Evolutionary conservation across 1,284 basidiomycete species (phyloP).

Genomic region (Ustilago curta): DNA sequence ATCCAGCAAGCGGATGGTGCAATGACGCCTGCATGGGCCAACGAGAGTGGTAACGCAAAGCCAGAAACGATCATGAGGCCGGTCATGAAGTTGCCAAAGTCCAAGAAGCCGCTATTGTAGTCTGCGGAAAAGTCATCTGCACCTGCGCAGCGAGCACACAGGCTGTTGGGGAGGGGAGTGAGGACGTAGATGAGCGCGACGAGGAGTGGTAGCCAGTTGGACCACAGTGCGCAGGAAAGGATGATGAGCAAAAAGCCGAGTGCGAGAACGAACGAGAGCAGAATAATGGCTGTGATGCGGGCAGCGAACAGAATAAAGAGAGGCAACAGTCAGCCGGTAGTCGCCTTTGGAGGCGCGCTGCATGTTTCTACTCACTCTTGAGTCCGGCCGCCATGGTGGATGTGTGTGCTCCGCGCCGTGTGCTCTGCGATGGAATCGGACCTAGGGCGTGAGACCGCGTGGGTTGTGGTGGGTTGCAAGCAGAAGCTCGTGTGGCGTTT

Average conservation of each 20-base stretch:
- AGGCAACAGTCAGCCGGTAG: background rate
- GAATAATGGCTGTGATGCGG: conserved; percentile 61
- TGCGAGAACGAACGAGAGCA: conserved; percentile 88
- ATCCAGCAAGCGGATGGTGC: conserved; percentile 86
- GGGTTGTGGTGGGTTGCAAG: no score
- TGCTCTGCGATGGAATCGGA: conserved; percentile 10
- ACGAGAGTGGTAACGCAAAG: conserved; percentile 89
- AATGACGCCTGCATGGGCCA: conserved; percentile 92
- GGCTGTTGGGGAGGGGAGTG: conserved; percentile 92
- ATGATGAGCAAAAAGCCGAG: conserved; percentile 97
- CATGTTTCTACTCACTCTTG: conserved; percentile 49
- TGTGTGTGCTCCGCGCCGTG: conserved; percentile 3
- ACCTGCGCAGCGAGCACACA: conserved; percentile 74
- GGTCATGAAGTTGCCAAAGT: conserved; percentile 95
- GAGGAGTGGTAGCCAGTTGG: conserved; percentile 95
- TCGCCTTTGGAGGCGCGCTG: background rate
- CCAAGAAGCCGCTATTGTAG: conserved; percentile 74
- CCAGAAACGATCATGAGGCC: conserved; percentile 87
- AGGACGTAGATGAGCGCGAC: conserved; percentile 95
- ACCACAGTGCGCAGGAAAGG: conserved; percentile 93
- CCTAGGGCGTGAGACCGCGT: background rate
- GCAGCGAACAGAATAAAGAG: background rate
- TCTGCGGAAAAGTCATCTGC: conserved; percentile 74
- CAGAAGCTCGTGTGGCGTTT: no score
- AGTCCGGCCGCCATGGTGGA: conserved; percentile 57